A percentile compares a stretch with the other conserved stretches of the same genome.
Evolutionary conservation across 768 basidiomycete species (phyloP).

Genomic region (Tricholoma hemisulphureum): DNA sequence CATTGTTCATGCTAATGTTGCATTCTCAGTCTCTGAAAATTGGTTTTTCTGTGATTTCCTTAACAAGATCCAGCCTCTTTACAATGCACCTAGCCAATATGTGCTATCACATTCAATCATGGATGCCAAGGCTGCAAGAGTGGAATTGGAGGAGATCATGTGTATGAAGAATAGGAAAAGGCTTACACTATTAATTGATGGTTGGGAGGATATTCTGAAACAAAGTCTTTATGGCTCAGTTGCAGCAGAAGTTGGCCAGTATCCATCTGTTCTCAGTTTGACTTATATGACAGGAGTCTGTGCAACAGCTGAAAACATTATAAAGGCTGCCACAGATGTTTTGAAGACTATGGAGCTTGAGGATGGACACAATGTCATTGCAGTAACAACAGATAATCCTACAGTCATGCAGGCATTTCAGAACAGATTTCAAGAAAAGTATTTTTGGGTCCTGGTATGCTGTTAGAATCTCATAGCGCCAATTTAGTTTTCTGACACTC

Average conservation of each 20-base stretch:
- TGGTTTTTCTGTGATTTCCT: neutral
- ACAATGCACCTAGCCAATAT: neutral
- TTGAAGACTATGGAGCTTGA: slow-evolving; percentile 8
- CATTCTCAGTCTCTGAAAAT: neutral
- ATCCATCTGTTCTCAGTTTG: slow-evolving; percentile 23
- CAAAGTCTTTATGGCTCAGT: slow-evolving; percentile 28
- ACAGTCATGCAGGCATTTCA: slow-evolving; percentile 27
- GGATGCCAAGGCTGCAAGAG: neutral
- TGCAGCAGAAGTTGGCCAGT: slow-evolving; percentile 18
- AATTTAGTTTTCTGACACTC: neutral
- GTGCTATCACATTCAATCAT: neutral
- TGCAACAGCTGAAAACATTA: slow-evolving; percentile 19
- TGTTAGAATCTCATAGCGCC: neutral
- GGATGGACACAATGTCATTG: slow-evolving; percentile 15
- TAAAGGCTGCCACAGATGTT: slow-evolving; percentile 20
- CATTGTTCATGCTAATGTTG: neutral
- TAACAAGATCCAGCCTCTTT: neutral
- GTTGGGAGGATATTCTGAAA: slow-evolving; percentile 29
- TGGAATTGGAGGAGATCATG: neutral
- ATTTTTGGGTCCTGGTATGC: slow-evolving; percentile 23
- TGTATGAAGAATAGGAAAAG: neutral
- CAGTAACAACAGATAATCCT: slow-evolving; percentile 30
- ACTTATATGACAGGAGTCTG: slow-evolving; percentile 21
- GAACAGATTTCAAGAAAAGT: slow-evolving; percentile 15
- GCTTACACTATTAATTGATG: slow-evolving; percentile 28